phyloP scores from a whole-genome alignment of 2,329 filamentous ascomycete genomes.

The Tothia fuscella region DNA sequence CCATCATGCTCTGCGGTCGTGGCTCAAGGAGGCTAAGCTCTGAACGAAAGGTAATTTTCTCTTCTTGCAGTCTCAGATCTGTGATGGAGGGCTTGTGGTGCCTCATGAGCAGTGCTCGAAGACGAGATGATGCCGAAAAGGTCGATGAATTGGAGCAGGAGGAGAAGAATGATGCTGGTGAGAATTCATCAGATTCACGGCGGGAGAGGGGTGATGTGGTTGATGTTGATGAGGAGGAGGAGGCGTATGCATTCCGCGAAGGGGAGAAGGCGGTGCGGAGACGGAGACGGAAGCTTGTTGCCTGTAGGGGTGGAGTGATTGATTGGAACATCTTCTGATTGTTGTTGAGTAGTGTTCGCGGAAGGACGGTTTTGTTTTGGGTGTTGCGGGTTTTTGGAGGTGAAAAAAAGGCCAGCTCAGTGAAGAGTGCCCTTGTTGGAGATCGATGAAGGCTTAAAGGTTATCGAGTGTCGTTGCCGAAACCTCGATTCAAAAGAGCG shows the following conservation, averaged over 20 bases:
- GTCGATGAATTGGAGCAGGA: slow-evolving; percentile 14
- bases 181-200: slow-evolving; percentile 8
- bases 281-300: slow-evolving; percentile 7
- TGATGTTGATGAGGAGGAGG: slow-evolving; percentile 2
- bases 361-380: background rate
- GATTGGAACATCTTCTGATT: slow-evolving; percentile 6
- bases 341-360: background rate
- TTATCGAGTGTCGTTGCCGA: background rate
- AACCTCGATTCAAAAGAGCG: background rate
- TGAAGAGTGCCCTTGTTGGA: slow-evolving; percentile 8
- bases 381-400: background rate
- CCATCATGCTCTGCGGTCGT: slow-evolving; percentile 16
- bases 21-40: slow-evolving; percentile 21
- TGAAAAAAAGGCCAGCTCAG: slow-evolving; percentile 8
- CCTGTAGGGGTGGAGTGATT: slow-evolving; percentile 7
- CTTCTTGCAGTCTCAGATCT: slow-evolving; percentile 21
- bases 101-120: slow-evolving; percentile 13
- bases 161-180: slow-evolving; percentile 12
- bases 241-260: slow-evolving; percentile 1
- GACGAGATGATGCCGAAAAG: slow-evolving; percentile 12
- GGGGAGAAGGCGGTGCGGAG: slow-evolving; percentile 8
- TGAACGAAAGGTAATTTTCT: slow-evolving; percentile 15
- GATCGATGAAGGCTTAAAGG: background rate
- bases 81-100: slow-evolving; percentile 20
- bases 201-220: slow-evolving; percentile 8